phyloP scores from a whole-genome alignment of 116 monocot genomes.

The Trichopus zeylanicus region DNA sequence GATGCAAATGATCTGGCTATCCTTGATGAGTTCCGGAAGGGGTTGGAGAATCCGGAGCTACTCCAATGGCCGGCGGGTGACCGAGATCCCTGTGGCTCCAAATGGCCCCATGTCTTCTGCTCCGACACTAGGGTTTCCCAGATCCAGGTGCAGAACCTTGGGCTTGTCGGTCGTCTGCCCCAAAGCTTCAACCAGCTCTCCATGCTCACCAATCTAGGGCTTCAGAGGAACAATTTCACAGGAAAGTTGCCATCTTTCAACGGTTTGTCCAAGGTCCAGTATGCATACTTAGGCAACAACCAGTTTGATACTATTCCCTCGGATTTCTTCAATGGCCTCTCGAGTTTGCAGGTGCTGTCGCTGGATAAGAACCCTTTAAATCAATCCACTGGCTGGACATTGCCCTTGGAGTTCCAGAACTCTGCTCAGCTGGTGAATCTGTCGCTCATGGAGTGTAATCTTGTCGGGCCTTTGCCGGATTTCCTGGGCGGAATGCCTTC shows the following conservation, averaged over 20 bases:
- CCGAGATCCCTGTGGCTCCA: conserved; percentile 56
- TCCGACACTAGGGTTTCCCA: conserved; percentile 41
- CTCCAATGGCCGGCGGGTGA: conserved; percentile 44
- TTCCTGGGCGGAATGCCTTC: conserved; percentile 50
- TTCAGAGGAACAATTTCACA: conserved; percentile 63
- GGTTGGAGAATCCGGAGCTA: conserved; percentile 50
- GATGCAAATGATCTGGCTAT: conserved; percentile 40
- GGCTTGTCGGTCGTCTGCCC: conserved; percentile 48
- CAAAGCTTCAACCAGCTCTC: conserved; percentile 47
- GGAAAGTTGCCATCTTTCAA: conserved; percentile 60
- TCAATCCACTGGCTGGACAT: conserved; percentile 41
- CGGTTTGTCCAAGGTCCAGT: conserved; percentile 46
- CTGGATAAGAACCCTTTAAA: conserved; percentile 54
- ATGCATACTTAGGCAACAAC: conserved; percentile 50
- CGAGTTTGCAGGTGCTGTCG: conserved; percentile 40
- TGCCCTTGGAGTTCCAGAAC: conserved; percentile 27
- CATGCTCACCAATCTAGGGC: conserved; percentile 48
- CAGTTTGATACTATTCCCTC: conserved; percentile 61
- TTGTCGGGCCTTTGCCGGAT: conserved; percentile 54
- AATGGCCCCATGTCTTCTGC: conserved; percentile 66
- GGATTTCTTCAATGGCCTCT: conserved; percentile 70
- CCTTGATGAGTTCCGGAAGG: conserved; percentile 43
- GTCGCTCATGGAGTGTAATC: conserved; percentile 32
- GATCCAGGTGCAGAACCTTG: conserved; percentile 54
- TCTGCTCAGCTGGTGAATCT: conserved; percentile 46